Base-by-base conservation (phyloP, 2,329 filamentous ascomycete genomes). In the Ceratocystis destructans region DNA sequence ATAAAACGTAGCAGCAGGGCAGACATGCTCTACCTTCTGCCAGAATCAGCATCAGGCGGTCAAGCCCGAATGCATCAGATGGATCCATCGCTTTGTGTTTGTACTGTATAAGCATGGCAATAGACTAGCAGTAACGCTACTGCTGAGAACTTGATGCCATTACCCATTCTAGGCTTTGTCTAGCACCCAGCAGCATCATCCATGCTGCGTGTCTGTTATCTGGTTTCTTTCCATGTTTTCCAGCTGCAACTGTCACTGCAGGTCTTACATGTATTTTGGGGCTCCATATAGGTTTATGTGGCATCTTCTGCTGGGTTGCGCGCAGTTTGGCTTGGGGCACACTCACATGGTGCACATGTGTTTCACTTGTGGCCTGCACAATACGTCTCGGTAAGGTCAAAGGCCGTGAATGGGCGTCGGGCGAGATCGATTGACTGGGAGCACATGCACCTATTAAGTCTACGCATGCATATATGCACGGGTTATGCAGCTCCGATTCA, bases 211-310 rank as follows among this genome's bases (percentile, higher is more conserved):
- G 20, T 50, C 8, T 20, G 22, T 25, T n/a, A 3, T n/a, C 31
- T 33, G 17, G 3, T 17, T 22, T 62, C 31, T n/a, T 50, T 45
- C 37, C n/a, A 48, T 48, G 45, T 25, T 48, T 63, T 41, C 61
- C 61, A 63, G 61, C 61, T 63, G 61, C 45, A 63, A 31, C 61
- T 63, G 61, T 46, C 61, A 63, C 61, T 63, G 61, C 33, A 63
- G 41, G 61, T 63, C 61, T 63, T 44, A 48, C 41, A 22, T n/a
- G 20, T 31, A 31, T 33, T 48, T 10, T 25, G n/a, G 25, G 53
- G 53, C 53, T 2, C 46, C 17, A 22, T 28, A 25, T 20, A 25
- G 55, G 22, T 1, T 41, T 61, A 41, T 61, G 33, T 61, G 37
- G 57, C 57, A 44, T 61, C 37, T 41, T 41, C 37, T 41, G 12